phyloP scores from a whole-genome alignment of 2,329 filamentous ascomycete species.

The Ophiostoma quercus region DNA sequence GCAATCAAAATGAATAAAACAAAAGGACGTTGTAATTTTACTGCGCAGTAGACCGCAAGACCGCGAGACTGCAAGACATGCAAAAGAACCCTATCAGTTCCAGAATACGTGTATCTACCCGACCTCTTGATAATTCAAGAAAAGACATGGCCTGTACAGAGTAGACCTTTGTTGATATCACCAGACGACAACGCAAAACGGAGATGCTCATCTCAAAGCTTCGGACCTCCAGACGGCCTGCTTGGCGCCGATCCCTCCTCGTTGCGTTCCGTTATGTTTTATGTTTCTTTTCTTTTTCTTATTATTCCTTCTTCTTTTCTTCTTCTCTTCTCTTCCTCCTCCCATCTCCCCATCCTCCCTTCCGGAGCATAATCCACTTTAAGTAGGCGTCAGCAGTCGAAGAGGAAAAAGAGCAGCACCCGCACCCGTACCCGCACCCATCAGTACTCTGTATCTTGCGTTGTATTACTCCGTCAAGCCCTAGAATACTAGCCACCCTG shows the following conservation, averaged over 20 bases:
- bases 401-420: slow-evolving; percentile 13
- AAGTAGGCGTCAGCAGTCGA: slow-evolving; percentile 6
- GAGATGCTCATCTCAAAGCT: background rate
- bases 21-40: background rate
- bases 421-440: background rate
- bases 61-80: background rate
- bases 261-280: background rate
- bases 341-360: background rate
- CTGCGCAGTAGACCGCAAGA: background rate
- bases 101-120: slow-evolving; percentile 4
- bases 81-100: slow-evolving; percentile 1
- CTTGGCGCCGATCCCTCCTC: background rate
- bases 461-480: background rate
- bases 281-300: background rate
- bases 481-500: background rate
- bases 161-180: background rate
- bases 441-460: background rate
- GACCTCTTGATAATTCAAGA: background rate
- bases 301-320: background rate
- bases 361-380: slow-evolving; percentile 11
- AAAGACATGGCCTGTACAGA: background rate
- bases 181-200: background rate
- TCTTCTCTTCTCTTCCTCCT: background rate
- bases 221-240: background rate
- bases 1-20: background rate